Base-by-base conservation (phyloP, 2,329 filamentous ascomycete species). In the Ceratocystis variospora region DNA sequence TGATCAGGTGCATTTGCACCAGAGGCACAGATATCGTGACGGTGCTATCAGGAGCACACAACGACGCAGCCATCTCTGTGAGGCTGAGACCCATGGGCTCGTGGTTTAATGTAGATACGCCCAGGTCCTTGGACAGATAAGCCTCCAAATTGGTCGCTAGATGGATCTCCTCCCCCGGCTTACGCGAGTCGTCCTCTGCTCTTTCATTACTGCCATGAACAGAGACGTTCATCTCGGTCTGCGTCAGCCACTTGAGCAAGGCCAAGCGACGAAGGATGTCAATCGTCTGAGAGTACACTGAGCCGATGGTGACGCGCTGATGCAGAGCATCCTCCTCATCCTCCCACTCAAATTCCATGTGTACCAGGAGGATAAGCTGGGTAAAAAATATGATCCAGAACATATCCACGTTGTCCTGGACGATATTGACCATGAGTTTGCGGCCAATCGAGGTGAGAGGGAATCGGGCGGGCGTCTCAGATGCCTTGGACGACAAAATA, bases 331-430 rank as follows among this genome's bases (percentile, higher is more conserved):
- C 83, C 50, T 90, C 85, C 53, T 87, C 85, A 70, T 86, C 83
- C 67, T 92, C 88, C 64, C 89, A 83, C 72, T 94, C 90, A 48
- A 86, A 87, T 73, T 94, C 88, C 80, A 97, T 87, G 74, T 96
- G 91, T 8, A 94, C 82, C 17, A 96, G 80, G 5, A 99, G 80
- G 2, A 94, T 81, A 1, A 97, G 78, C 67, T 97, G 83, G 72
- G 93, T 90, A 69, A 95, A 85, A 63, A 95, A 84, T 7, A 94
- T 79, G 68, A 84, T 84, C 76, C 86, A 86, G 68, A 88, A 87
- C 41, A 89, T 76, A 63, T 87, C 81, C 5, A 94, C 82, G 12
- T 83, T 87, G 72, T 97, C 91, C 72, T 93, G 88, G 0, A 89
- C 85, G 5, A 90, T 87, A 68, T 86, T 86, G 10, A 96, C 83